These are phyloP conservation scores for maize (Zea mays) DNA, from an alignment of 176 grass and related monocot genomes.

Conservation along the genomic window Zm-B73-REFERENCE-NAM-5.0 NC_050096.1:16625001-16625500, in stretches of 20 bases:
- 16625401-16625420: background rate
- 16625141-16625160: slow-evolving; percentile 37
- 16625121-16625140: background rate
- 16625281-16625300: background rate
- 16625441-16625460: background rate
- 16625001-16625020: slow-evolving; percentile 94
- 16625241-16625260: slow-evolving; percentile 64
- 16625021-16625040: slow-evolving; percentile 79
- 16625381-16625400: background rate
- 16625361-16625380: background rate
- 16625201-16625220: slow-evolving; percentile 91
- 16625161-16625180: slow-evolving; percentile 68
- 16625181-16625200: slow-evolving; percentile 67
- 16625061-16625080: background rate
- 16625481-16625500: background rate
- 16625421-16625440: background rate
- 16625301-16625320: background rate
- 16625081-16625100: slow-evolving; percentile 24
- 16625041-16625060: slow-evolving; percentile 82
- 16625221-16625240: slow-evolving; percentile 67
- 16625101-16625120: slow-evolving; percentile 6
- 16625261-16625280: slow-evolving; percentile 39
- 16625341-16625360: background rate
- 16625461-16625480: background rate
- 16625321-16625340: background rate